Evolutionary conservation across 495 filamentous ascomycete genomes (phyloP).

Genomic region (Aspergillus bertholletiae): DNA sequence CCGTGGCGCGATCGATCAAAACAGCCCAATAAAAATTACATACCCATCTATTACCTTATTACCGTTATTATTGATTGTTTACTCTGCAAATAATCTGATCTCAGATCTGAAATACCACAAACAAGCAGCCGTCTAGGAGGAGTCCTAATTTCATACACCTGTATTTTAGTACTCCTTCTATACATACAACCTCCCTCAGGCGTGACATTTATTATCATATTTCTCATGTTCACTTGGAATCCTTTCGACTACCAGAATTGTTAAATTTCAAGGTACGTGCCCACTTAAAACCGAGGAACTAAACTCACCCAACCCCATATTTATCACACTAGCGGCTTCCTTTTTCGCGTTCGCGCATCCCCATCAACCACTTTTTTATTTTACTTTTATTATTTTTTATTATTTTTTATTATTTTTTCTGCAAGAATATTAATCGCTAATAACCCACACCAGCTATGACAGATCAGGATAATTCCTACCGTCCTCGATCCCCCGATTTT

Average conservation of each 20-base stretch:
- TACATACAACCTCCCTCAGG: background rate
- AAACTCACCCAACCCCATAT: background rate
- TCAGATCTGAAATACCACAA: background rate
- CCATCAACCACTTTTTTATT: background rate
- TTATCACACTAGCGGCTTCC: constrained; percentile 2
- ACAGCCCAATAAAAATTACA: constrained; percentile 3
- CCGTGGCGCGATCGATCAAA: constrained; percentile 12
- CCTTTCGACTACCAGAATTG: background rate
- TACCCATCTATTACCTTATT: background rate
- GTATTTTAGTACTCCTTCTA: no score
- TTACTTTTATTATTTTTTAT: background rate
- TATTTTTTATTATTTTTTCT: background rate
- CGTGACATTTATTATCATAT: background rate
- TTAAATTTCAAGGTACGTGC: background rate
- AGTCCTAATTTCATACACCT: no score
- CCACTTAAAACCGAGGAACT: background rate
- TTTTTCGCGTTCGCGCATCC: constrained; percentile 2
- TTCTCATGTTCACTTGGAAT: background rate
- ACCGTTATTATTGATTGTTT: background rate
- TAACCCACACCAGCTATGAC: constrained; percentile 32
- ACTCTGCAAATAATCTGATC: background rate
- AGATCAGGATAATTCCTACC: constrained; percentile 40
- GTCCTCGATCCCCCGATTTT: constrained; percentile 47
- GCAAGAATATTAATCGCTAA: constrained; percentile 8
- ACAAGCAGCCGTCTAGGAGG: no score